Base-by-base conservation (phyloP, 23 red algal genomes). In the Gracilaria vermiculophylla region DNA sequence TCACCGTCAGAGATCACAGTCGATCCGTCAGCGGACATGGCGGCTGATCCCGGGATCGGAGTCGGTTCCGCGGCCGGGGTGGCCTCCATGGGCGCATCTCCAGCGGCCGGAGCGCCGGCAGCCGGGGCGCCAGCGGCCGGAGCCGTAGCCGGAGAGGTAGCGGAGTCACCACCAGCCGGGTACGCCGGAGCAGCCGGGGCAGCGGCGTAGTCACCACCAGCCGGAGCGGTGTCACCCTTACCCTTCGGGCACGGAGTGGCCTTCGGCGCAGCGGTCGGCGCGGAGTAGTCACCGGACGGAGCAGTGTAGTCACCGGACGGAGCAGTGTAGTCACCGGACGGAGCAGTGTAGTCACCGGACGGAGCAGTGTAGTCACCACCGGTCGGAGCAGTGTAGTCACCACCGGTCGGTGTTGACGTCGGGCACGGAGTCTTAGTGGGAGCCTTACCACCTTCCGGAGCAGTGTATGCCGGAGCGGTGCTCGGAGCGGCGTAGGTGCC, bases 1-100 rank as follows among this genome's bases (percentile, higher is more conserved):
- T 88, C 84, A 76, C 84, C 84, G 40, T 88, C 84, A 78, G 72
- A 69, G 33, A 61, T 50, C 36, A 88, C 84, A 48, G 31, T 70
- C 19, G 84, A 76, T 5, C 84, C 84, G 24, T 88, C 66, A 28
- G 69, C 12, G 36, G 84, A 51, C 48, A 88, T 23, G 44, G 84
- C 84, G 36, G 84, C 84, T 42, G 84, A 73, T 29, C 84, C 84
- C 25, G 76, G 76, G 17, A 73, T 48, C 67, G 67, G 67, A 13
- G 67, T 73, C 10, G 67, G 32, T 73, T 73, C 67, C 67, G 67
- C 37, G 1, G 15, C 55, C 21, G 23, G 19, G 4, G 64, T 70
- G 37, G 64, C 37, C 34, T 70, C 64, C 39, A 70, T 35, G 20
- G 64, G 34, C 34, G 64, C 23, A 25, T 48, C 13, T n/a, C 2